Base-by-base conservation (phyloP, 2,329 filamentous ascomycete genomes). In the Aspergillus felis region DNA sequence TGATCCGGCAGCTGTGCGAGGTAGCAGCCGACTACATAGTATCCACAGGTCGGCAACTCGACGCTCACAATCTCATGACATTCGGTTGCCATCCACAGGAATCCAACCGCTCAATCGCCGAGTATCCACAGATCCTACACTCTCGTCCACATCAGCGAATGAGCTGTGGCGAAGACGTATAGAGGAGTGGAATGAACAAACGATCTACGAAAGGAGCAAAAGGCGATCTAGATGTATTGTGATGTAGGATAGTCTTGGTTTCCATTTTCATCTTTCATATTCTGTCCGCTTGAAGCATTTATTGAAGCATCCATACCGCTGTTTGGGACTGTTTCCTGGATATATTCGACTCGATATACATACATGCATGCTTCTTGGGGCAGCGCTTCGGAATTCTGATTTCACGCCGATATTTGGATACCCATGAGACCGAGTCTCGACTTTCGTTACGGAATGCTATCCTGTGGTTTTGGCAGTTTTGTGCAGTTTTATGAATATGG, bases 101-200 rank as follows among this genome's bases (percentile, higher is more conserved):
- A 61, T 62, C 25, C 55, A 53, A 38, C 57, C 56, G 24, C 53
- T 64, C 17, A 59, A 65, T 24, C 66, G 69, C 20, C 66, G 71
- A 9, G 71, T 68, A 9, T 72, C 69, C 12, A 73, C 71, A 0
- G 71, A 73, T 38, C 71, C 71, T 1, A 68, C 64, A 7, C 68
- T 66, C 49, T 66, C 70, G 28, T 62, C 63, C 22, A 66, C 68
- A 17, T 66, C 69, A 3, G 61, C 62, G 22, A 68, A 68, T 44
- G 70, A 75, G 55, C 71, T 71, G 54, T 74, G 74, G 73, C 66
- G 74, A 53, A 62, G 66, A 14, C 69, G 73, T 24, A 75, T 76
- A 54, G 70, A 73, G 48, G 71, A 75, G 54, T 75, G 74, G 74
- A 75, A 74, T 50, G 67, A 73, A 57, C 66, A 68, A 48, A 75